Conservation (phyloP, 2,329 filamentous ascomycete genomes). For the Plenodomus tracheiphilus region DNA sequence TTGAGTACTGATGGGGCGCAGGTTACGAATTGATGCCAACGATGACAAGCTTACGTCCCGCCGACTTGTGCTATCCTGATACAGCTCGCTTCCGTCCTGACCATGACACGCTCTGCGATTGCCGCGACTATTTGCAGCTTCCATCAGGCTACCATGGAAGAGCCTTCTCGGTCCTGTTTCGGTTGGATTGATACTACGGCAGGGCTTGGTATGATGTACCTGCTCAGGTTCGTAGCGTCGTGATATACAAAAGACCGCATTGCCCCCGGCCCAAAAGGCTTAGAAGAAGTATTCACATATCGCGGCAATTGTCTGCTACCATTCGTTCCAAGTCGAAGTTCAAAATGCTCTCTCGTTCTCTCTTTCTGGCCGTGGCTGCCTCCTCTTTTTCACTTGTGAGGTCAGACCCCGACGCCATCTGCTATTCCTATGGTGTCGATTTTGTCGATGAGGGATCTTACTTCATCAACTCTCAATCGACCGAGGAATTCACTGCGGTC, state of each 20-base stretch:
- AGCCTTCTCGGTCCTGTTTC: background rate
- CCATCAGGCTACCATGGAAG: background rate
- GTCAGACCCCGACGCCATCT: conserved; percentile 24
- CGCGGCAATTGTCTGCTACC: conserved; percentile 3
- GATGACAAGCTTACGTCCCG: conserved; percentile 19
- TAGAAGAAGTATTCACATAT: conserved; percentile 1
- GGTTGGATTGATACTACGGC: background rate
- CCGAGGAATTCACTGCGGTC: conserved; percentile 49
- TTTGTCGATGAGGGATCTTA: conserved; percentile 50
- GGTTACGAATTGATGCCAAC: conserved; percentile 11
- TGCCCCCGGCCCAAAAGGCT: background rate
- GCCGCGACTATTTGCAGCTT: conserved; percentile 21
- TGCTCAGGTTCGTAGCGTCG: background rate
- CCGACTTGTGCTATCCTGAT: conserved; percentile 14
- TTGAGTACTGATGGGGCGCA: conserved; percentile 12
- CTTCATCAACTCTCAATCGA: conserved; percentile 51
- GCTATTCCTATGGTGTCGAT: conserved; percentile 47
- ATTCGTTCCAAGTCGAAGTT: conserved; percentile 1
- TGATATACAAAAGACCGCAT: background rate
- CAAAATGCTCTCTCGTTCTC: conserved; percentile 31
- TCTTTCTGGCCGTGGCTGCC: conserved; percentile 25
- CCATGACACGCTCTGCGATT: conserved; percentile 3
- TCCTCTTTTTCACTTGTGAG: conserved; percentile 28
- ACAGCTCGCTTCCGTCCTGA: conserved; percentile 17
- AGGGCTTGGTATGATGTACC: background rate